Base-by-base conservation (phyloP, 805 yeast species). In the Ogataea dorogensis region DNA sequence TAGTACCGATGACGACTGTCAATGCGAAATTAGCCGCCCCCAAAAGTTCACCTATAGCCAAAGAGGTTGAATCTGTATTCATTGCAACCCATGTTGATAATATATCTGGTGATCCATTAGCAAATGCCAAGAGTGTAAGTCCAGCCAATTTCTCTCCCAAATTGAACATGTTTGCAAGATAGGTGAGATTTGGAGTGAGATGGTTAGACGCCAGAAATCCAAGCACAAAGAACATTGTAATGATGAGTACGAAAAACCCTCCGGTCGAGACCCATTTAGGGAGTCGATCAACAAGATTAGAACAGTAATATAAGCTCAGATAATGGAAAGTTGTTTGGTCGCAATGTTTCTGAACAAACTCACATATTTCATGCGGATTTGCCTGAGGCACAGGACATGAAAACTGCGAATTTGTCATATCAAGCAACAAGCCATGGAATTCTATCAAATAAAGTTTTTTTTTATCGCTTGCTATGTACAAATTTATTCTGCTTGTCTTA, bases 91-190 rank as follows among this genome's bases (percentile, higher is more conserved):
- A 86, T 0, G 96, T 87, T 30, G 91, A 75, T 23, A 88, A 73
- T 3, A 91, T 77, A 58, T 91, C 98, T 0, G 97, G 96, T 0
- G 94, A 72, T 3, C 96, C 95, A 60, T 91, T 91, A 0, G 97
- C 98, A 42, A 91, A 70, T 0, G 98, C 95, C 34, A 93, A 64
- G 15, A 91, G 63, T 0, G 97, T 89, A 46, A 91, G 71, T 0
- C 98, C 98, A 9, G 93, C 79, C 13, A 89, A 62, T 40, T 84
- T 77, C 42, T 86, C 93, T 12, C 89, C 76, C 33, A 91, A 60
- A 7, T 76, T 71, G 7, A 87, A 59, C 11, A 71, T 56, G 10
- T 67, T 65, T 0, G 96, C 79, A 11, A 89, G 69, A 13, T 77
- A 68, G 29, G 79, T 73, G 18, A 89, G 59, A 45, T 86, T 87